Base-by-base conservation (phyloP, 2,329 filamentous ascomycete species). In the Cylindrodendrum hubeiense region DNA sequence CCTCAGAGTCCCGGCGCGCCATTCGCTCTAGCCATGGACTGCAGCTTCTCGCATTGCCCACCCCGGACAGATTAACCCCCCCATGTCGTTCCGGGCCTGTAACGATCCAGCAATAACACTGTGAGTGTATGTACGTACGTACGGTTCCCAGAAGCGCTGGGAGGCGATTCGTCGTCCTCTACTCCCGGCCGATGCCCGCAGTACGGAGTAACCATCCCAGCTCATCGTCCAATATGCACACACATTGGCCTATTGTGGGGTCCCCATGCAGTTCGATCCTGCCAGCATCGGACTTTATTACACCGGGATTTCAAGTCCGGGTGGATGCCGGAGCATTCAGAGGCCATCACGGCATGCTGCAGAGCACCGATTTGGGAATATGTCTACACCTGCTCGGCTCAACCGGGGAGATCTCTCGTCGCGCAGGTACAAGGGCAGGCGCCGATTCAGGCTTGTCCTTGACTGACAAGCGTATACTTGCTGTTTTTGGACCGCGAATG, bases 1-100 rank as follows among this genome's bases (percentile, higher is more conserved):
- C 67, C 67, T 63, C 52, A 44, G 46, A 67, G 37, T 61, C 37
- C 56, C 51, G 46, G 52, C 58, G 60, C 60, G 26, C 63, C 50
- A 70, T 69, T 67, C 59, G 63, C 58, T 61, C 43, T 17, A 34
- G 50, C 47, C 60, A 46, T 62, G 57, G 37, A 26, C 60, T 65
- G 60, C 50, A 59, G 47, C 47, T 56, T 39, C 47, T 58, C 37
- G 58, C 54, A 59, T 63, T 41, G 39, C 50, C 44, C 55, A 59
- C 46, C 55, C 44, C 21, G 46, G 46, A 51, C 33, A 43, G 46
- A 26, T 17, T 21, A 13, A 19, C n/a, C 39, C 41, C 41, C 55
- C 61, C 54, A 57, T 41, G 60, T 41, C 46, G 19, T 10, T 52
- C 58, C 43, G 43, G 41, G 50, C 61, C 47, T 26, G 49, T 63